Percentiles rank a stretch among this genome's conserved stretches.
Evolutionary conservation across 306 rosid genomes (phyloP).

Genomic region (Heteromeles arbutifolia): DNA sequence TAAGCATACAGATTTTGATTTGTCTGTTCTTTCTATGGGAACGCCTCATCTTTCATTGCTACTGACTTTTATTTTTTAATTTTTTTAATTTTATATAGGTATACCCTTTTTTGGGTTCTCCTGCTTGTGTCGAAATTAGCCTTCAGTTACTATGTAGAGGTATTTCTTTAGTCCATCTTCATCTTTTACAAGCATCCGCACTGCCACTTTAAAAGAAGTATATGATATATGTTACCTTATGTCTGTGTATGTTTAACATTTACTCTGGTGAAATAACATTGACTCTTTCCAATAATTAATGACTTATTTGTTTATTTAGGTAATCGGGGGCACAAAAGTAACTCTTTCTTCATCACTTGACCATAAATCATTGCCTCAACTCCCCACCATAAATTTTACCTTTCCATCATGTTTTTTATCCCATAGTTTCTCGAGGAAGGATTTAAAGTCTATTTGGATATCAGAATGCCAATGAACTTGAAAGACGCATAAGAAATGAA

Average conservation of each 20-base stretch:
- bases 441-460: neutral
- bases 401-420: neutral
- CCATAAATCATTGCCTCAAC: neutral
- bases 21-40: conserved; percentile 16
- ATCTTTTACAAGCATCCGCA: neutral
- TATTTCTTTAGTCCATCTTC: conserved; percentile 27
- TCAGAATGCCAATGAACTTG: neutral
- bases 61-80: conserved; percentile 10
- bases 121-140: conserved; percentile 72
- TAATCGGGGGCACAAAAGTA: neutral
- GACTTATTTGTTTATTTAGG: neutral
- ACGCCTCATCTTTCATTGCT: conserved; percentile 19
- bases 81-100: conserved; percentile 40
- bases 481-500: neutral
- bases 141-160: conserved; percentile 93
- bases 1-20: conserved; percentile 37
- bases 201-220: neutral
- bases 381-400: neutral
- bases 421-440: neutral
- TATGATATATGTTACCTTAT: neutral
- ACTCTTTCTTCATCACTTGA: neutral
- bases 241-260: neutral
- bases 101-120: conserved; percentile 80
- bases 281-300: neutral
- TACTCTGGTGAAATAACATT: neutral